Base-by-base conservation (phyloP, 441 rosid species). In the Gossypium lobatum region DNA sequence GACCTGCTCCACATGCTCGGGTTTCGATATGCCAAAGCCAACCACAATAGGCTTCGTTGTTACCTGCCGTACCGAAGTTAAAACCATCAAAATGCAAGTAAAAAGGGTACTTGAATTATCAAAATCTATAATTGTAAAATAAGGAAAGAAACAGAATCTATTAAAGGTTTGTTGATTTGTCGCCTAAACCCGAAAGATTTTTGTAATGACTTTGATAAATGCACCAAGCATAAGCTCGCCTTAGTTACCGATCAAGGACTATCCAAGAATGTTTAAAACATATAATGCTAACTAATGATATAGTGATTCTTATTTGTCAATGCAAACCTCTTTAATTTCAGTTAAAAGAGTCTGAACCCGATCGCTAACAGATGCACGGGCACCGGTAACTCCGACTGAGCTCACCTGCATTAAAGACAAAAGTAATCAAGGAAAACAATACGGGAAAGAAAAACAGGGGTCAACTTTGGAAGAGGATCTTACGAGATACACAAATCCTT, bases 11-110 rank as follows among this genome's bases (percentile, higher is more conserved):
- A 88, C 98, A 81, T 95, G 99, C 82, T 91, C 97, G 0, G 97
- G 98, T 64, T 81, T 89, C 0, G 98, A 95, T 82, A 93, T 89
- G 64, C 99, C 99, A 81, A 95, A 95, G 55, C 99, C 98, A 42
- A 95, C 96, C 0, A 95, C 97, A 0, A 95, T 91, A 1, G 99
- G 98, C 67, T 93, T 95, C 14, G 75, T 70, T 62, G 97, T 85
- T 25, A 85, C 86, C 91, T 91, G 87, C 53, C 76, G 45, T 18
- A 9, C 50, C n/a, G 55, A 73, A 73, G 60, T 16, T 6, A 8
- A 74, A 62, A 62, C 28, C 57, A 62, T 61, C 13, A 72, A 1
- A 26, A 26, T 18, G 42, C 26, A 26, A 23, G 48, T 13, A 2
- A 52, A 28, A 28, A 28, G 34, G 34, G 34, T 28, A 28, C 34